Base-by-base conservation (phyloP, 805 yeast species). In the Wickerhamiella nectarea region DNA sequence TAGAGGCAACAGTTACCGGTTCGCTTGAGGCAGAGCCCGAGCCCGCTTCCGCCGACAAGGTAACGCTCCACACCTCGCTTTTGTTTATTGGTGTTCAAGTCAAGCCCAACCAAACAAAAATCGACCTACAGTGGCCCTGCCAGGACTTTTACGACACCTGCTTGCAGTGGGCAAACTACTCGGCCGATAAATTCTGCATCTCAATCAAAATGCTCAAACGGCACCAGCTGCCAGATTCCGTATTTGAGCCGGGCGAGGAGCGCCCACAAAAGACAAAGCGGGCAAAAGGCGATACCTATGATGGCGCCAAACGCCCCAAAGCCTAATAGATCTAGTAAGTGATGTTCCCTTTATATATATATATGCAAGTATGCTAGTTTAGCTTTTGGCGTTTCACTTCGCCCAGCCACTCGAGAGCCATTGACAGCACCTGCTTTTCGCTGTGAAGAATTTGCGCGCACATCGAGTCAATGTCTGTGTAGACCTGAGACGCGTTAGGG, bases 101-200 rank as follows among this genome's bases (percentile, higher is more conserved):
- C 14, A 69, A 60, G 48, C 64, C 63, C 31, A 71, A 71, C 41
- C 75, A 72, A 19, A 53, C 54, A 37, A 53, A 54, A 53, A 70
- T 87, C 52, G 95, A 86, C 59, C 79, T 89, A 46, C 94, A 81
- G 54, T 73, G 77, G 50, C 95, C 95, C 15, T 87, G 97, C 58
- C 72, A 83, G 17, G 97, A 91, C 48, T 91, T 89, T 59, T 85
- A 74, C 63, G 77, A 72, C 35, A 63, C 84, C 6, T 84, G 96
- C 61, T 77, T 83, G 50, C 70, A 75, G 26, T 83, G 89, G 76
- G 68, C 69, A 17, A 68, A 69, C 31, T 91, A 74, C 54, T 73
- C 80, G 51, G 79, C 75, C 43, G 72, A 75, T 36, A 61, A 69
- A 8, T 69, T 76, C 48, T 65, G 76, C 19, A 67, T 89, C 48